Evolutionary conservation across 2,329 filamentous ascomycete species (phyloP), one percentile per base, ranked within the genome.

Genomic region (Davidsoniella neocaledoniae): DNA sequence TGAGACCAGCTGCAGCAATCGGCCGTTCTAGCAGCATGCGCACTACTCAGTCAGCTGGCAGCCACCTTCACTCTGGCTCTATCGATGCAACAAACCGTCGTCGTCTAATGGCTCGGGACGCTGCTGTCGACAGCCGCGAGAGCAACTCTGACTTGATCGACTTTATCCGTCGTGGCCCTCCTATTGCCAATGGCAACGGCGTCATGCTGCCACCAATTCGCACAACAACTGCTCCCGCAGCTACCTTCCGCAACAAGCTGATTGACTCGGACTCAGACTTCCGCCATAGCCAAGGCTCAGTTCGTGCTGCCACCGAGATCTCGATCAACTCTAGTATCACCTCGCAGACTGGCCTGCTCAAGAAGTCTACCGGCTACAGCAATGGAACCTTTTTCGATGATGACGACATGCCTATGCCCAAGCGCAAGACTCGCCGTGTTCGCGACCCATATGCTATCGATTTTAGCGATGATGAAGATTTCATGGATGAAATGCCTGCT

Each of bases 401-500:
- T 2, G 70, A 70, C 2, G 70, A 70, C 1, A 68, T 74, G 45
- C 70, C 70, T 59, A 72, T 79, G 60, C 81, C 85, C 4, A 74
- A 77, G 57, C 77, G 83, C 49, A 94, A 84, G 59, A 84, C 81
- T 42, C 76, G 81, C 43, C 79, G 86, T 25, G 77, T 87, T 47
- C 83, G 77, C 51, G 91, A 98, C 58, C 91, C 90, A 0, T 96
- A 96, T 56, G 86, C 87, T n/a, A 86, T 96, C 55, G 88, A 95
- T 59, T 69, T 79, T 26, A 83, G 80, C 57, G 81, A 86, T 50
- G 77, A 83, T 49, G 79, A 79, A 4, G 70, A 79, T 7, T 49
- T 53, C 17, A 73, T 76, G 12, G 72, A 79, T 1, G 69, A 61
- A 4, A 57, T 66, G 5, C 44, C 44, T 25, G 19, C 29, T 16